phyloP scores from a whole-genome alignment of 345 rosid genomes.

The Citrus maxima region DNA sequence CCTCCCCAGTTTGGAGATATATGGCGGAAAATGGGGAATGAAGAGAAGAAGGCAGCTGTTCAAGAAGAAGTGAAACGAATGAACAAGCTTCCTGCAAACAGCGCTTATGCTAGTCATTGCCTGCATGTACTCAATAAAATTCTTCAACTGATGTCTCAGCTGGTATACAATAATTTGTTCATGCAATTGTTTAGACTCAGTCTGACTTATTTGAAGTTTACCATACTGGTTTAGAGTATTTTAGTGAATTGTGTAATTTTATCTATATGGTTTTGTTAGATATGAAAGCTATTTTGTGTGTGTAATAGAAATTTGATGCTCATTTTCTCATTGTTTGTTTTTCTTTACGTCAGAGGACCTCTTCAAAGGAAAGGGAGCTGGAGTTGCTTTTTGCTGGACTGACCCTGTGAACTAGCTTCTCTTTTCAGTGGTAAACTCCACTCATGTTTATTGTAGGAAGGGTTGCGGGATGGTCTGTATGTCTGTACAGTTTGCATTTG shows the following conservation, averaged over 20 bases:
- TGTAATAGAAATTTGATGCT: not conserved
- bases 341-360: conserved; percentile 52
- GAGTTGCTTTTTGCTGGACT: conserved; percentile 76
- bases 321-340: conserved; percentile 1
- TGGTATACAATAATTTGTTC: conserved; percentile 31
- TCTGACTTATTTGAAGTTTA: not conserved
- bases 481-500: not conserved
- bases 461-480: not conserved
- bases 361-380: conserved; percentile 60
- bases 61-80: conserved; percentile 62
- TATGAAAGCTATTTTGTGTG: not conserved
- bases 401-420: conserved; percentile 38
- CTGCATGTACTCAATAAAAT: conserved; percentile 74
- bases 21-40: conserved; percentile 49
- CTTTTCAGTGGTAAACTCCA: conserved; percentile 7
- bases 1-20: conserved; percentile 11
- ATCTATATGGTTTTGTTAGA: not conserved
- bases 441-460: not conserved
- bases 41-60: conserved; percentile 48
- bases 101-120: conserved; percentile 69
- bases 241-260: not conserved
- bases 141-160: conserved; percentile 51
- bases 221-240: not conserved
- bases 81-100: conserved; percentile 55
- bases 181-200: not conserved